Evolutionary conservation across 2,329 filamentous ascomycete genomes (phyloP).

Genomic region (Monilinia polystroma): DNA sequence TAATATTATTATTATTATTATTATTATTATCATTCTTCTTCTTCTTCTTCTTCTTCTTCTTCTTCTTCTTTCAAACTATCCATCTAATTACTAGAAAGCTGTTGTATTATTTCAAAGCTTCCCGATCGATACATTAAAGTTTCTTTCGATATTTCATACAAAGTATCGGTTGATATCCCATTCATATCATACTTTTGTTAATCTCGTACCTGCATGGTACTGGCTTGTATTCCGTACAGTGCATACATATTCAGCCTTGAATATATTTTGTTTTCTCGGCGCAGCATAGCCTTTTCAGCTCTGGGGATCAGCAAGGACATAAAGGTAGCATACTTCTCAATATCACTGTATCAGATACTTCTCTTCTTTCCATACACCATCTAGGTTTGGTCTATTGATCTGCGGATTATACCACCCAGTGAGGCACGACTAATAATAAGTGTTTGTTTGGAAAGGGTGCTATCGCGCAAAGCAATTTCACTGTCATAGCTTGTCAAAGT

Average conservation of each 20-base stretch:
- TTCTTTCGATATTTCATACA: not conserved
- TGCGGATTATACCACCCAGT: not conserved
- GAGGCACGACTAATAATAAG: not conserved
- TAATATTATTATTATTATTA: too few species aligned
- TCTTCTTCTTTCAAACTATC: not conserved
- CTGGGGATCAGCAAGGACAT: not conserved
- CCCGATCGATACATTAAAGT: not conserved
- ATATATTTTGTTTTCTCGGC: not conserved
- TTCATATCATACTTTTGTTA: not conserved
- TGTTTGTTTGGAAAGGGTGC: not conserved
- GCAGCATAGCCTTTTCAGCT: not conserved
- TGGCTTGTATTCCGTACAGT: too few species aligned
- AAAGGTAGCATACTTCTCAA: not conserved
- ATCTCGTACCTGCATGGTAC: conserved; percentile 9
- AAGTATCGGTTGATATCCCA: not conserved
- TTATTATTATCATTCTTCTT: not conserved
- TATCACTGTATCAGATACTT: not conserved
- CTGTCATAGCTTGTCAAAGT: not conserved
- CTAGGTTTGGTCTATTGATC: not conserved
- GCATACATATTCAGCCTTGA: conserved; percentile 2
- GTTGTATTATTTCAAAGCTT: not conserved
- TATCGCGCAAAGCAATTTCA: not conserved
- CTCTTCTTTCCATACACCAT: not conserved
- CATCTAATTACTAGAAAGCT: not conserved
- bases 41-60: too few species aligned